Conservation (phyloP, 116 monocot genomes). For the Zostera marina region DNA sequence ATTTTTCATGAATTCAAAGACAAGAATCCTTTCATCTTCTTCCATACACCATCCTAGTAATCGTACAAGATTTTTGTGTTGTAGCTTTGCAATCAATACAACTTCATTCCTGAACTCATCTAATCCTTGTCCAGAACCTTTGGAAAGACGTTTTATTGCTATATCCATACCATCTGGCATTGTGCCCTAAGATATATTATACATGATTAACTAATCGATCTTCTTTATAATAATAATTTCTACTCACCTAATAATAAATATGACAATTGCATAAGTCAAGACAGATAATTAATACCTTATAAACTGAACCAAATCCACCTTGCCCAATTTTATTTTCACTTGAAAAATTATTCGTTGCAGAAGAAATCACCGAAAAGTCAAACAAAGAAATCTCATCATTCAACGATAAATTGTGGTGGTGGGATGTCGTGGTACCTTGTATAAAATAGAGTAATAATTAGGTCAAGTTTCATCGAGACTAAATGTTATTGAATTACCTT, state of each 20-base stretch:
- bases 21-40: too few relatives aligned
- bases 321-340: slow-evolving; percentile 9
- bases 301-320: slow-evolving; percentile 22
- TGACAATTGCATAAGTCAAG: background rate
- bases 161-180: background rate
- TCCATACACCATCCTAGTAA: too few relatives aligned
- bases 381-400: background rate
- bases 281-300: slow-evolving; percentile 6
- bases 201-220: background rate
- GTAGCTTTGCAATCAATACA: too few relatives aligned
- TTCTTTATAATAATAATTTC: too few relatives aligned
- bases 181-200: background rate
- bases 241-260: too few relatives aligned
- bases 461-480: background rate
- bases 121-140: background rate
- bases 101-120: too few relatives aligned
- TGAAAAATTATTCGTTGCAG: slow-evolving; percentile 15
- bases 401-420: background rate
- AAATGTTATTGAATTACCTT: background rate
- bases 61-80: too few relatives aligned
- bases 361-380: background rate
- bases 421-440: too few relatives aligned
- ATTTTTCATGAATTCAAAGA: too few relatives aligned
- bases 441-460: background rate
- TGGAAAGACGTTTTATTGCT: background rate